phyloP scores from a whole-genome alignment of 2,329 filamentous ascomycete species.

The Ramularia collo-cygni region DNA sequence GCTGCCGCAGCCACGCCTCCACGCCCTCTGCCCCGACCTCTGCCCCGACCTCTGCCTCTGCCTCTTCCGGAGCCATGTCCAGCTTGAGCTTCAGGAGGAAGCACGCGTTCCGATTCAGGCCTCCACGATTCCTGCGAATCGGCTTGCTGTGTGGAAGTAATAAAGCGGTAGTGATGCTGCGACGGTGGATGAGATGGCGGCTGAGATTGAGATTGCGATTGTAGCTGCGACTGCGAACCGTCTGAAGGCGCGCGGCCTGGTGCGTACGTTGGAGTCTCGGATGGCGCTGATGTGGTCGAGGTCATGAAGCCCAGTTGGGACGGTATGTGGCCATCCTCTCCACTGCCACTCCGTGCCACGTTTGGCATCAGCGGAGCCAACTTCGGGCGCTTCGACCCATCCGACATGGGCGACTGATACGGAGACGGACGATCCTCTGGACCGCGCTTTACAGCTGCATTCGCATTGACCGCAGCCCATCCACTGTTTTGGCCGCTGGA shows the following conservation, averaged over 20 bases:
- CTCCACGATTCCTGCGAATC: slow-evolving; percentile 28
- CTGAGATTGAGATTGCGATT: slow-evolving; percentile 9
- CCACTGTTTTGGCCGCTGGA: slow-evolving; percentile 23
- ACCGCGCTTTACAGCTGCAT: slow-evolving; percentile 35
- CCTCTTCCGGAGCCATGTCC: slow-evolving; percentile 19
- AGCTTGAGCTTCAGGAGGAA: slow-evolving; percentile 5
- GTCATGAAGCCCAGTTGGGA: slow-evolving; percentile 14
- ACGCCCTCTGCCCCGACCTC: slow-evolving; percentile 35
- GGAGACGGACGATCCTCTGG: slow-evolving; percentile 29
- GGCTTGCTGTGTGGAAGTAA: slow-evolving; percentile 25
- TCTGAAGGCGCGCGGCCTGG: slow-evolving; percentile 30
- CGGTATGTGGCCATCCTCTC: slow-evolving; percentile 20
- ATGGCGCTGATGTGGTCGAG: slow-evolving; percentile 5
- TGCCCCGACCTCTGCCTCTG: slow-evolving; percentile 26
- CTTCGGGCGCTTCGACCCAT: slow-evolving; percentile 41
- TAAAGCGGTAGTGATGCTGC: slow-evolving; percentile 27
- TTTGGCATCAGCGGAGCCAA: slow-evolving; percentile 32
- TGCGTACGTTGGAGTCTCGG: slow-evolving; percentile 11
- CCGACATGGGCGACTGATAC: slow-evolving; percentile 26
- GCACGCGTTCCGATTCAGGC: slow-evolving; percentile 14
- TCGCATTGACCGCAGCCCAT: slow-evolving; percentile 41
- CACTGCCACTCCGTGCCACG: slow-evolving; percentile 30
- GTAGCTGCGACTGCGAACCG: slow-evolving; percentile 24
- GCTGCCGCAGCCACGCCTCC: slow-evolving; percentile 29
- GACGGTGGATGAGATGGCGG: slow-evolving; percentile 13